Percentiles rank a stretch among this genome's conserved stretches.
These are phyloP conservation scores for Colletotrichum noveboracense DNA, from an alignment of 2,329 filamentous ascomycete species.

Conservation along the genomic window DNA sequence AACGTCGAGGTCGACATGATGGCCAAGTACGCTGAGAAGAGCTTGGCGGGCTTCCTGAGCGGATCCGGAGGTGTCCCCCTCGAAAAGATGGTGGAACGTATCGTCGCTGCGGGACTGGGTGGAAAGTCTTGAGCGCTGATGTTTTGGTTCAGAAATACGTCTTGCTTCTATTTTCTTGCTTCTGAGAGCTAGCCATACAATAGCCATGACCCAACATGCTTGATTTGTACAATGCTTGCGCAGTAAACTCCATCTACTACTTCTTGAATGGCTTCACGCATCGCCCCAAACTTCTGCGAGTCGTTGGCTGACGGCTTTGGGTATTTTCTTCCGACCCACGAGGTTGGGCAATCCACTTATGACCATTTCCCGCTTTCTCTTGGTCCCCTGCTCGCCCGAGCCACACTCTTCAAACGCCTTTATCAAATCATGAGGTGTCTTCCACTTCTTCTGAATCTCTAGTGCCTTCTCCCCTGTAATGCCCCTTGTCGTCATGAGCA, in stretches of 20 bases:
- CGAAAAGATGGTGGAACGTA: conserved; percentile 74
- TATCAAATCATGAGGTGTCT: conserved; percentile 74
- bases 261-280: conserved; percentile 30
- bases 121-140: conserved; percentile 20
- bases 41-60: conserved; percentile 79
- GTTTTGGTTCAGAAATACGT: background rate
- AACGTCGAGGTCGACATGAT: conserved; percentile 94
- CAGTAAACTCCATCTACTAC: background rate
- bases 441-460: conserved; percentile 81
- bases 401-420: conserved; percentile 68
- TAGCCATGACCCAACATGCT: background rate
- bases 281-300: conserved; percentile 77
- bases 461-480: conserved; percentile 80
- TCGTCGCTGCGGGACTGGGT: conserved; percentile 73
- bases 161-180: background rate
- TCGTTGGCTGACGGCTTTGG: conserved; percentile 68
- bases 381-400: conserved; percentile 52
- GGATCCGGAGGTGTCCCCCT: conserved; percentile 61
- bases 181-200: background rate
- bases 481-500: conserved; percentile 82
- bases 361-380: conserved; percentile 66
- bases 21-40: conserved; percentile 89
- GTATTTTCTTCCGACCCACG: conserved; percentile 72
- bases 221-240: background rate
- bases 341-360: conserved; percentile 60